Base-by-base conservation (phyloP, 805 yeast species). In the Grigorovia transvaalensis region DNA sequence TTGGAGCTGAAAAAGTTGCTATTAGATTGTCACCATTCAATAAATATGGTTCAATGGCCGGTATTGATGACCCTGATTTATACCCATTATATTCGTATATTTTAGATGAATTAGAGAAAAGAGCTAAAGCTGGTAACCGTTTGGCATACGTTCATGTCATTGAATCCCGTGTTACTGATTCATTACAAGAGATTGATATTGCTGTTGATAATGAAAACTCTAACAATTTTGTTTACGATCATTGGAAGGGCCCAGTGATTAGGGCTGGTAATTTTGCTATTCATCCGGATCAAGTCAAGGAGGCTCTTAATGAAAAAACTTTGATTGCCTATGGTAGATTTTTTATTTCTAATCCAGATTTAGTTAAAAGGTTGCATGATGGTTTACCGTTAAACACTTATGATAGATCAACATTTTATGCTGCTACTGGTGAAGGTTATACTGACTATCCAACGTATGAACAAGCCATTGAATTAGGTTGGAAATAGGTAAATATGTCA, bases 331-430 rank as follows among this genome's bases (percentile, higher is more conserved):
- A 62, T 49, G 82, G 82, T 20, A 72, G 83, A 54, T 66, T 62
- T 53, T 79, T 71, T 63, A 73, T 76, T 49, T 63, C 81, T 27
- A 80, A 80, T 65, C 83, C 84, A 2, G 85, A 80, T 57, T 60
- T 80, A 35, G 73, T 71, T 13, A 57, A 63, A 9, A 67, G 80
- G 53, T 54, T 80, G 44, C 62, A 68, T 53, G 62, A 74, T 35
- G 73, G 73, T 29, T 50, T 62, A 42, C 70, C 71, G 44, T 61
- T 79, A 54, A 69, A 68, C 52, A 56, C 63, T 33, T 80, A 78
- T 59, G 70, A 78, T 59, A 71, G 84, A 62, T 54, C 56, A 18
- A 71, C 76, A 7, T 80, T 80, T 65, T 81, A 79, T 59, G 51
- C 56, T 29, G 52, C 59, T 43, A 55, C 60, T 13, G 65, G 64